Evolutionary conservation across 139 green algal genomes (phyloP), one percentile per base, ranked within the genome.

Genomic region (Closterium sp.): DNA sequence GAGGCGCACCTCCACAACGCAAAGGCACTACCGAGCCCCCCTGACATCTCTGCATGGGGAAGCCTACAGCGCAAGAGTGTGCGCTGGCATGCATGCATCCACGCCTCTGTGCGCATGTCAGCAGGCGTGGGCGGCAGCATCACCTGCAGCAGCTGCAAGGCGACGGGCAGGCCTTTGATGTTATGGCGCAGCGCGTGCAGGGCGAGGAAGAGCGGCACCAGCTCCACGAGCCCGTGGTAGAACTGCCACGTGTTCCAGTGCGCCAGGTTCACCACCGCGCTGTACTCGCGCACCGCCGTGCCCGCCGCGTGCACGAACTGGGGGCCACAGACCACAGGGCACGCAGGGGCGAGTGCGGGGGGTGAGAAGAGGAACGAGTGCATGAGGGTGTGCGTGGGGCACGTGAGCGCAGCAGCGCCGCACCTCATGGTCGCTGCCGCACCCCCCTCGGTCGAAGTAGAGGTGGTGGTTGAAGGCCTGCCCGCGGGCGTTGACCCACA

Each of bases 241-340:
- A 91, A 91, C 34, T 86, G 76, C n/a, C 84, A 87, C 34, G 64
- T 55, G 84, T 91, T 91, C 89, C 89, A 91, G 84, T 91, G 66
- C 76, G 89, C 89, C 31, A 91, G 66, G 35, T 91, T 91, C 30
- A 91, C 66, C 28, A 91, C 36, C 9, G 38, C 89, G 12, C 33
- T 8, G 89, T 84, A 90, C 35, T 83, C 87, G 30, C 2, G 28
- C 25, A 90, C 87, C 33, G 2, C 33, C 33, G 87, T 90, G 87
- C 76, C 87, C n/a, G 33, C 23, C 25, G 87, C 21, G 32, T 90
- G 76, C 87, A 83, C 33, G 30, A 85, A 85, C 81, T 85, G 81
- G 2, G n/a, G n/a, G n/a, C n/a, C n/a, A n/a, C n/a, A n/a, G n/a
- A n/a, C n/a, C n/a, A n/a, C n/a, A n/a, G n/a, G n/a, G n/a, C n/a